A percentile compares a stretch with the other conserved stretches of the same genome.
phyloP scores from a whole-genome alignment of 169 alveolate species.

The Plasmodium coatneyi region DNA sequence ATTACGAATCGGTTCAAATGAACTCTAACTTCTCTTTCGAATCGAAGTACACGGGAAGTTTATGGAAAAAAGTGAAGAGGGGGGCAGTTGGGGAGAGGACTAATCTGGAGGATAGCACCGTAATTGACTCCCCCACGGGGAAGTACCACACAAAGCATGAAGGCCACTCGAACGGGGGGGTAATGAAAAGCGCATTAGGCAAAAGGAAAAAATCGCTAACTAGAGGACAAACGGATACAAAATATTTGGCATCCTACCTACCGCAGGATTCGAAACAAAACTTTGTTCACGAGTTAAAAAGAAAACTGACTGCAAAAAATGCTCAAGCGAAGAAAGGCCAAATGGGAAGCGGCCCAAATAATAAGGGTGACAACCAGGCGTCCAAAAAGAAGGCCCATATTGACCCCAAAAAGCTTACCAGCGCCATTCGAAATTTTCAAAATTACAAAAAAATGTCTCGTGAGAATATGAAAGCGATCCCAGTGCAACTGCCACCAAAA shows the following conservation, averaged over 20 bases:
- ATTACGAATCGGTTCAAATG: conserved; percentile 4
- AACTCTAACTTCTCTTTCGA: conserved; percentile 44
- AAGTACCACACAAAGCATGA: not conserved
- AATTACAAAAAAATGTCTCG: conserved; percentile 28
- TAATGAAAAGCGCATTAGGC: not conserved
- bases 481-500: not conserved
- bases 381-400: conserved; percentile 5
- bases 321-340: not conserved
- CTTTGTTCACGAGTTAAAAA: conserved; percentile 23
- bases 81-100: not conserved
- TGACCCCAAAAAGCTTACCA: conserved; percentile 32
- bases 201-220: not conserved
- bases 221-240: not conserved
- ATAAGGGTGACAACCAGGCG: not conserved
- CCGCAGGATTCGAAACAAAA: not conserved
- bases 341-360: not conserved
- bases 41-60: conserved; percentile 21
- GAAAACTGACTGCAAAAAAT: not conserved
- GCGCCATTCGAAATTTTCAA: conserved; percentile 23
- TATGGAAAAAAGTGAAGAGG: not conserved
- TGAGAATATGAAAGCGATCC: not conserved
- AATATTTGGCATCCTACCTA: not conserved
- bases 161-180: not conserved
- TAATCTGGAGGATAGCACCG: not conserved
- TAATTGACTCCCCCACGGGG: not conserved